A percentile compares a stretch with the other conserved stretches of the same genome.
Conservation (phyloP, 2,329 filamentous ascomycete genomes). For the Trichoderma sp. region DNA sequence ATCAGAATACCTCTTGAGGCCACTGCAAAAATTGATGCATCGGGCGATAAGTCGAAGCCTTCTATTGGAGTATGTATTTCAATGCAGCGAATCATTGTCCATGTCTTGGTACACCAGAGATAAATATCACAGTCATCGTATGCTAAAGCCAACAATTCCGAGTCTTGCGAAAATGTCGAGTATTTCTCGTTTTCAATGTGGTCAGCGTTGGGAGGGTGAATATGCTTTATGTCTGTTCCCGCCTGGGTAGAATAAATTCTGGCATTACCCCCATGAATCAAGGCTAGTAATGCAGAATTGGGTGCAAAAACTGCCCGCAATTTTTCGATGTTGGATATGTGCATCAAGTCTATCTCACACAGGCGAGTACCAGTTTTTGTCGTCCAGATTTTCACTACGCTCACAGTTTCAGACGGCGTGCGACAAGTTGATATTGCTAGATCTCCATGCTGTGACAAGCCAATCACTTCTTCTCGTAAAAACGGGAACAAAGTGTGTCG, state of each 20-base stretch:
- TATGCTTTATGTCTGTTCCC: not conserved
- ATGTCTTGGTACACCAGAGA: not conserved
- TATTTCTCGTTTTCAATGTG: not conserved
- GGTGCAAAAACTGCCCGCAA: not conserved
- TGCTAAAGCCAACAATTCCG: not conserved
- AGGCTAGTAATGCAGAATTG: not conserved
- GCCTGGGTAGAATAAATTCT: not conserved
- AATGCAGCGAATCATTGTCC: not conserved
- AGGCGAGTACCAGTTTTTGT: not conserved
- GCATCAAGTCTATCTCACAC: not conserved
- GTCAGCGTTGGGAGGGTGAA: not conserved
- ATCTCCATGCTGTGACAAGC: not conserved
- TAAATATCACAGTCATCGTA: rapidly evolving
- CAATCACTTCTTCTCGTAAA: not conserved
- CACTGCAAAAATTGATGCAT: not conserved
- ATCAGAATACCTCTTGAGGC: rapidly evolving
- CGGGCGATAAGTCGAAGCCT: not conserved
- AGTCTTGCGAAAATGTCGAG: not conserved
- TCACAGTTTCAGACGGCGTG: too few species aligned
- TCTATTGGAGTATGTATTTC: rapidly evolving
- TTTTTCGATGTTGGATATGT: rapidly evolving
- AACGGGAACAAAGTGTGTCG: too few species aligned
- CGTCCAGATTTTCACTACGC: not conserved
- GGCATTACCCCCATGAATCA: rapidly evolving
- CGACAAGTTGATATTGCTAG: not conserved